phyloP scores from a whole-genome alignment of 768 basidiomycete genomes.

The Phanerochaete sordida region DNA sequence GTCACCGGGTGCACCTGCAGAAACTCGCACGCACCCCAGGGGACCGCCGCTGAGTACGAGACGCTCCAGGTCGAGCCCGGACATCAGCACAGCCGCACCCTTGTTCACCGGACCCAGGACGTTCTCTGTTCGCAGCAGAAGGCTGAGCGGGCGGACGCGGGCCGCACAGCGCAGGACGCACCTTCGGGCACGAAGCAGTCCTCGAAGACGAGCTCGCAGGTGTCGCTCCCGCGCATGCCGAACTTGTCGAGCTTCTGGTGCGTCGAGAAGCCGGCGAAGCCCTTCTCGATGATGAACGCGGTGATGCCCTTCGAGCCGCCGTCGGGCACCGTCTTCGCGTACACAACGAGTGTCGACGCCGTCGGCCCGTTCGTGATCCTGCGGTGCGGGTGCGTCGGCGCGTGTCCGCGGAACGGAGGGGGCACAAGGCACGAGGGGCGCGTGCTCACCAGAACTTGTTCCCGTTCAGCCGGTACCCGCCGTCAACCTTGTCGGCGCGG shows the following conservation, averaged over 20 bases:
- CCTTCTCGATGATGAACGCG: slow-evolving; percentile 85
- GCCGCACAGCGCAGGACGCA: slow-evolving; percentile 22
- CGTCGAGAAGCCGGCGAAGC: slow-evolving; percentile 81
- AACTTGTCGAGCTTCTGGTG: slow-evolving; percentile 93
- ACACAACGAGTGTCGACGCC: slow-evolving; percentile 89
- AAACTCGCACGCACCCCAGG: slow-evolving; percentile 55
- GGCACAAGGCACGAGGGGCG: too few relatives aligned
- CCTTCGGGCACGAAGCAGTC: slow-evolving; percentile 87
- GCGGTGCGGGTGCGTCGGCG: too few relatives aligned
- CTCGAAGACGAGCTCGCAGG: slow-evolving; percentile 90
- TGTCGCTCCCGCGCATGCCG: slow-evolving; percentile 95
- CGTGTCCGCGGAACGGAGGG: too few relatives aligned
- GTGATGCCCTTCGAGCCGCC: slow-evolving; percentile 87
- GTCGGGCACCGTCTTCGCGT: slow-evolving; percentile 82
- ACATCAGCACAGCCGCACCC: slow-evolving; percentile 90
- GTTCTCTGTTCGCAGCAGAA: slow-evolving; percentile 62
- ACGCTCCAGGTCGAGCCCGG: slow-evolving; percentile 88
- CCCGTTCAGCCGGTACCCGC: slow-evolving; percentile 80
- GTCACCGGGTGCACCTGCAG: background rate
- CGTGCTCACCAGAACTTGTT: slow-evolving; percentile 91
- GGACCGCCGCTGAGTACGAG: slow-evolving; percentile 92
- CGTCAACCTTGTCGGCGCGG: slow-evolving; percentile 72
- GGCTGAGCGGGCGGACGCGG: too few relatives aligned
- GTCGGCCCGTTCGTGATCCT: slow-evolving; percentile 96
- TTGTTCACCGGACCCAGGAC: slow-evolving; percentile 77